phyloP scores from a whole-genome alignment of 2,329 filamentous ascomycete species.

The Pseudogymnoascus sp. region DNA sequence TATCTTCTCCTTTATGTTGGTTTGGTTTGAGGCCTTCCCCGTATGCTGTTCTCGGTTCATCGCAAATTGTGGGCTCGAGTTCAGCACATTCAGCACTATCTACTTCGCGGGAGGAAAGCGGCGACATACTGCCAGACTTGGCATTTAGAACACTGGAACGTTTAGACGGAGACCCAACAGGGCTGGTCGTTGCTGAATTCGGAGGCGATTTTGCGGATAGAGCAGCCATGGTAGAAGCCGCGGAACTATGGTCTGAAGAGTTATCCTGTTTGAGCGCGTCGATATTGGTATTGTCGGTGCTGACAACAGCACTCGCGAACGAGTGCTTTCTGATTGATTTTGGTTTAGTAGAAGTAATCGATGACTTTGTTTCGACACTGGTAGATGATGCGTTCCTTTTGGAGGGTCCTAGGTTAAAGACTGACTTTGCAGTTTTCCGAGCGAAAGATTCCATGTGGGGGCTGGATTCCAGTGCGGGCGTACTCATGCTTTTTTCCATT shows the following conservation, averaged over 20 bases:
- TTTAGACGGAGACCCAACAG: constrained; percentile 35
- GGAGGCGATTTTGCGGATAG: constrained; percentile 54
- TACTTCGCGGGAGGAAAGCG: constrained; percentile 41
- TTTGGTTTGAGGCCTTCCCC: not conserved
- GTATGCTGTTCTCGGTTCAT: not conserved
- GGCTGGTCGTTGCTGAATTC: constrained; percentile 43
- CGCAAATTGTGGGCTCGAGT: not conserved
- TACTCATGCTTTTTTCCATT: constrained; percentile 49
- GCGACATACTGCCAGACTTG: constrained; percentile 41
- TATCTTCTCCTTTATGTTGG: not conserved
- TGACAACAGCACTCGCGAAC: constrained; percentile 55
- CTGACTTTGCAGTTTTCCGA: constrained; percentile 34
- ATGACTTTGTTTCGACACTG: constrained; percentile 40
- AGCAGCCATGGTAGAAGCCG: constrained; percentile 58
- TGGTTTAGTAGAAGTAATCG: constrained; percentile 35
- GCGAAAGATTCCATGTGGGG: constrained; percentile 34
- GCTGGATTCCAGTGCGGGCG: constrained; percentile 37
- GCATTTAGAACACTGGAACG: not conserved
- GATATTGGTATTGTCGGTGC: constrained; percentile 57
- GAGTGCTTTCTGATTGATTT: constrained; percentile 53
- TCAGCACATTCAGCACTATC: not conserved
- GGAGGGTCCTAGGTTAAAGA: constrained; percentile 20
- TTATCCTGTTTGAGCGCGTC: constrained; percentile 52
- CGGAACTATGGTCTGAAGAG: constrained; percentile 50
- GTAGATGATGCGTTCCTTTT: constrained; percentile 39